Evolutionary conservation across 169 alveolate species (phyloP).

Genomic region (Theileria sp.): DNA sequence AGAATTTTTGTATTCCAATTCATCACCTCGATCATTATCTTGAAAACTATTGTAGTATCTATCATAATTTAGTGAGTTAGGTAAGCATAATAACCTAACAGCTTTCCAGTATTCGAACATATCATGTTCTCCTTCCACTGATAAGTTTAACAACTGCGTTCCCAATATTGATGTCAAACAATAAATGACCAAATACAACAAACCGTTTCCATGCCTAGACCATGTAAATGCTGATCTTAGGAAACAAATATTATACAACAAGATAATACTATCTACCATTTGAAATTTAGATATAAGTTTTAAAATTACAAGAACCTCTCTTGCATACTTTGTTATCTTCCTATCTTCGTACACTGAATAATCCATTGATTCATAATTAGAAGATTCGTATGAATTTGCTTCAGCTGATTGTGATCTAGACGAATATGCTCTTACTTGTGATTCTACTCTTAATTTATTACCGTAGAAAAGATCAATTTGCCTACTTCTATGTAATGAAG

Average conservation of each 20-base stretch:
- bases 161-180: constrained; percentile 59
- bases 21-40: not conserved
- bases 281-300: constrained; percentile 65
- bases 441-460: not conserved
- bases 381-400: constrained; percentile 27
- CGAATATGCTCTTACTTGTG: not conserved
- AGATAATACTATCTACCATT: constrained; percentile 55
- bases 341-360: constrained; percentile 38
- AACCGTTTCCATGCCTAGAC: constrained; percentile 57
- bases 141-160: constrained; percentile 60
- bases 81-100: constrained; percentile 12
- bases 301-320: constrained; percentile 50
- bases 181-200: constrained; percentile 41
- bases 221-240: constrained; percentile 51
- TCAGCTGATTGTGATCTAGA: not conserved
- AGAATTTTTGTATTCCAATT: not conserved
- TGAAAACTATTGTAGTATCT: not conserved
- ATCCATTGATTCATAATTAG: not conserved
- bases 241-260: constrained; percentile 44
- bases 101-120: constrained; percentile 66
- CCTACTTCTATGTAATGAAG: constrained; percentile 35
- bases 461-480: constrained; percentile 49
- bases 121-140: constrained; percentile 63
- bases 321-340: constrained; percentile 50
- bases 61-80: not conserved